Evolutionary conservation across 2,329 filamentous ascomycete species (phyloP).

Genomic region (Orbilia ellipsospora): DNA sequence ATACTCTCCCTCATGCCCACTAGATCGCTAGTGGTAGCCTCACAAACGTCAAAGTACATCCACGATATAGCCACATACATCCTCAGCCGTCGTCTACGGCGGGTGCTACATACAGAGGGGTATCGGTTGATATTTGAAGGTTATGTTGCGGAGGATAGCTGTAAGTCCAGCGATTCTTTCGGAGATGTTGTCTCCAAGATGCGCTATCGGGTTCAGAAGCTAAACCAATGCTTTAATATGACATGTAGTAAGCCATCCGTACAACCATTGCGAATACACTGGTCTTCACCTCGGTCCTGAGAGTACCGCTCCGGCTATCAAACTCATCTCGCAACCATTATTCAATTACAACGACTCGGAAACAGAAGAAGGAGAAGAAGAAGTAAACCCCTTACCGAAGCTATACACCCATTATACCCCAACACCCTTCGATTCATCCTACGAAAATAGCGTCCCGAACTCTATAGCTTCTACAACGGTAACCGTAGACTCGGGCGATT

Average conservation of each 20-base stretch:
- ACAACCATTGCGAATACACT: conserved; percentile 48
- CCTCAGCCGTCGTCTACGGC: conserved; percentile 34
- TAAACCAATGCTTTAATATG: not conserved
- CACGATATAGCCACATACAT: conserved; percentile 50
- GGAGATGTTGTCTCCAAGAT: not conserved
- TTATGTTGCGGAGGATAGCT: conserved; percentile 33
- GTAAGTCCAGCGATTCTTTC: conserved; percentile 2
- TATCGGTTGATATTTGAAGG: conserved; percentile 42
- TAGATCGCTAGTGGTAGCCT: conserved; percentile 23
- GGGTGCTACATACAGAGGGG: conserved; percentile 28
- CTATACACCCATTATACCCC: conserved; percentile 44
- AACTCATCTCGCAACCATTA: conserved; percentile 18
- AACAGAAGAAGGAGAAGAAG: conserved; percentile 10
- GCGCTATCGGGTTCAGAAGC: no score
- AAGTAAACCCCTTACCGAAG: conserved; percentile 26
- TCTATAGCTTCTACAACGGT: conserved; percentile 21
- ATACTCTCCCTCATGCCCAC: conserved; percentile 50
- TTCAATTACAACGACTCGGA: not conserved
- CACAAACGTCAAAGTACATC: conserved; percentile 43
- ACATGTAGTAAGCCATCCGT: conserved; percentile 37
- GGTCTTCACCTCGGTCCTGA: conserved; percentile 30
- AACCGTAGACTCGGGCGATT: conserved; percentile 41
- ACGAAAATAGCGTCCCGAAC: not conserved
- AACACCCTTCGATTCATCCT: conserved; percentile 15
- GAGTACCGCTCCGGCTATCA: conserved; percentile 1